Conservation (phyloP, 371 early-diverging fungal species). For the Mucor irregularis region DNA sequence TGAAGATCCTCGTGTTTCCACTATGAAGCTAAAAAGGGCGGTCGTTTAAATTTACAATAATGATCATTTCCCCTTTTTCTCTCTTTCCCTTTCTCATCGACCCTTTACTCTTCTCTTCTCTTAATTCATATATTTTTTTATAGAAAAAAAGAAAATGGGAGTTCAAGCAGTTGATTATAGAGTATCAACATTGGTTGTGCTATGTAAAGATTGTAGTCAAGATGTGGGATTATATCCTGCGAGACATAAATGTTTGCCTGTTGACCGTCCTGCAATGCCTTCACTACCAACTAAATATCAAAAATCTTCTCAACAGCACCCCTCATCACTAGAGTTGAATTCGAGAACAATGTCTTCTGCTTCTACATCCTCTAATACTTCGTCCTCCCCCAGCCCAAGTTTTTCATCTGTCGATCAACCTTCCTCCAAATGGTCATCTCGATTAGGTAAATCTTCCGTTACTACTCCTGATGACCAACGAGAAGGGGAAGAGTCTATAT, state of each 20-base stretch:
- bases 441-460: conserved; percentile 1
- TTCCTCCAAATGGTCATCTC: conserved; percentile 17
- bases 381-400: conserved; percentile 13
- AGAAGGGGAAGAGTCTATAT: conserved; percentile 40
- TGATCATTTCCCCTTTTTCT: conserved; percentile 8
- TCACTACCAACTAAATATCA: conserved; percentile 30
- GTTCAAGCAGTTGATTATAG: conserved; percentile 61
- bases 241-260: conserved; percentile 58
- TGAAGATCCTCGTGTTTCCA: no score
- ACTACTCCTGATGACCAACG: conserved; percentile 1
- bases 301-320: conserved; percentile 7
- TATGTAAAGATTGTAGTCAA: conserved; percentile 70
- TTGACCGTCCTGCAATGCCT: conserved; percentile 50
- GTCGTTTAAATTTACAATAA: conserved; percentile 1
- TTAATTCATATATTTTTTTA: neutral
- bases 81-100: neutral
- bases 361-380: conserved; percentile 5
- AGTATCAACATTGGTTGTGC: conserved; percentile 61
- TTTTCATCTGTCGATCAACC: conserved; percentile 14
- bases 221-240: conserved; percentile 74
- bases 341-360: conserved; percentile 11
- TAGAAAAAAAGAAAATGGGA: conserved; percentile 31
- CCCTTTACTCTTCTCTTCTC: neutral
- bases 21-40: no score
- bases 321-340: conserved; percentile 5